These are phyloP conservation scores for Saccharum officinarum DNA, from an alignment of 176 grass and related monocot genomes.

Conservation along the genomic window DNA sequence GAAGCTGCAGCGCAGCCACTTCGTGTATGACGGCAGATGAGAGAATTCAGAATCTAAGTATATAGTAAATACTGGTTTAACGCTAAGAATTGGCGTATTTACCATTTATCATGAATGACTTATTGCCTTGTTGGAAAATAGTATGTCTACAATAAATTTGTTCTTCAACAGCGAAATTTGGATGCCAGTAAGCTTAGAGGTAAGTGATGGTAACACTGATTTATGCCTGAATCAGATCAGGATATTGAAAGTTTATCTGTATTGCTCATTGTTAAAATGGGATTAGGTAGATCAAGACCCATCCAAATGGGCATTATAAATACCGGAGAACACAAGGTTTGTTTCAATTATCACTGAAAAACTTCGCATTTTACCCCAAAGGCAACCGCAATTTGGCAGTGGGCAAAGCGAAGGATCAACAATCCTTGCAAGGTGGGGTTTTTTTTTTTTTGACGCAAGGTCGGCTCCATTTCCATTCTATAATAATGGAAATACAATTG, in stretches of 20 bases:
- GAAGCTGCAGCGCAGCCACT: slow-evolving; percentile 15
- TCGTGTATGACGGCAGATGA: not conserved
- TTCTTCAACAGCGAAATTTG: not conserved
- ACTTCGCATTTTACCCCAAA: not conserved
- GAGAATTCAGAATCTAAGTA: slow-evolving; percentile 17
- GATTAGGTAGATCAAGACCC: not conserved
- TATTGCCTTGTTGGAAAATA: not conserved
- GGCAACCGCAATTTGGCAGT: not conserved
- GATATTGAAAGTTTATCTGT: not conserved
- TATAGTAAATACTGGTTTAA: not conserved
- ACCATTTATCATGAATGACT: not conserved
- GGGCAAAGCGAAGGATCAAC: not conserved
- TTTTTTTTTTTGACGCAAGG: no score
- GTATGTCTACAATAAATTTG: not conserved
- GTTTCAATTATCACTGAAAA: not conserved
- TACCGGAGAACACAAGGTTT: not conserved
- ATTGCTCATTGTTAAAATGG: not conserved
- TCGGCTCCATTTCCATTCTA: no score
- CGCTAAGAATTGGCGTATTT: not conserved
- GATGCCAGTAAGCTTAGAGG: not conserved
- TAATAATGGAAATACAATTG: no score
- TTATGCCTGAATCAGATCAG: not conserved
- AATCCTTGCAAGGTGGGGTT: no score
- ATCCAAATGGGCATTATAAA: not conserved
- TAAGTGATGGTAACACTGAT: not conserved